Percentiles rank a stretch among this genome's conserved stretches.
These are phyloP conservation scores for Cutaneotrichosporon sp. DNA, from an alignment of 1,284 basidiomycete species.

Conservation along the genomic window DNA sequence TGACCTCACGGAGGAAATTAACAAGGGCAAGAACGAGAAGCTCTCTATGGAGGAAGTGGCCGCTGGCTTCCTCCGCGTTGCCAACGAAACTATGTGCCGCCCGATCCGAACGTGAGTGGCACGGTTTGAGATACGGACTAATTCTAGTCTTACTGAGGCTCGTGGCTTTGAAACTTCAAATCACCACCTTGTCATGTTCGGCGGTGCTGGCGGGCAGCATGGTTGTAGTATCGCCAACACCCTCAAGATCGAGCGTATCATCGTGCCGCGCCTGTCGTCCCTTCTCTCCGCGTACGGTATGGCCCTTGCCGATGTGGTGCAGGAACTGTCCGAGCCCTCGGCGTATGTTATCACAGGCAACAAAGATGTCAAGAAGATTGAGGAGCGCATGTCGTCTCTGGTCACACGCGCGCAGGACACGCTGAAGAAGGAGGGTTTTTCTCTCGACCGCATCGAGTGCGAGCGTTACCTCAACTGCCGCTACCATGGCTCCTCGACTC, in stretches of 20 bases:
- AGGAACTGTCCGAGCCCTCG: slow-evolving; percentile 35
- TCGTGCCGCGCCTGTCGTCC: slow-evolving; percentile 38
- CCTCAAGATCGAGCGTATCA: slow-evolving; percentile 35
- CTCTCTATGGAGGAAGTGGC: slow-evolving; percentile 33
- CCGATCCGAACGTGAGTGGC: slow-evolving; percentile 31
- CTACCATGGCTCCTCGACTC: slow-evolving; percentile 36
- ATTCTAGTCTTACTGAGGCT: slow-evolving; percentile 30
- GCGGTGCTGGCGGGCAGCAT: slow-evolving; percentile 42
- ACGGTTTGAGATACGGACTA: neutral
- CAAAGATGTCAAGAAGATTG: slow-evolving; percentile 19
- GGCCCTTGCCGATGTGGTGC: slow-evolving; percentile 39
- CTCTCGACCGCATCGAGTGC: slow-evolving; percentile 61
- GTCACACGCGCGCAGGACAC: slow-evolving; percentile 58
- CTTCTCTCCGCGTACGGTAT: slow-evolving; percentile 43
- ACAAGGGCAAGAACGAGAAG: slow-evolving; percentile 30
- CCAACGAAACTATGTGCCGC: slow-evolving; percentile 43
- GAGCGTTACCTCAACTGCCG: slow-evolving; percentile 54
- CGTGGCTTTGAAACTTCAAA: slow-evolving; percentile 32
- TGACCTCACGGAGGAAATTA: slow-evolving; percentile 49
- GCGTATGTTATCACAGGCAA: slow-evolving; percentile 24
- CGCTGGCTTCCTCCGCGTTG: slow-evolving; percentile 34
- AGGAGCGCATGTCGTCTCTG: slow-evolving; percentile 23
- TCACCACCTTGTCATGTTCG: slow-evolving; percentile 39
- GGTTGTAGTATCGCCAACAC: slow-evolving; percentile 34
- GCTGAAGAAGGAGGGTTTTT: slow-evolving; percentile 74